Percentiles rank a stretch among this genome's conserved stretches.
These are phyloP conservation scores for Ligustrum vulgare DNA, from an alignment of 257 asterid genomes.

Conservation along the genomic window DNA sequence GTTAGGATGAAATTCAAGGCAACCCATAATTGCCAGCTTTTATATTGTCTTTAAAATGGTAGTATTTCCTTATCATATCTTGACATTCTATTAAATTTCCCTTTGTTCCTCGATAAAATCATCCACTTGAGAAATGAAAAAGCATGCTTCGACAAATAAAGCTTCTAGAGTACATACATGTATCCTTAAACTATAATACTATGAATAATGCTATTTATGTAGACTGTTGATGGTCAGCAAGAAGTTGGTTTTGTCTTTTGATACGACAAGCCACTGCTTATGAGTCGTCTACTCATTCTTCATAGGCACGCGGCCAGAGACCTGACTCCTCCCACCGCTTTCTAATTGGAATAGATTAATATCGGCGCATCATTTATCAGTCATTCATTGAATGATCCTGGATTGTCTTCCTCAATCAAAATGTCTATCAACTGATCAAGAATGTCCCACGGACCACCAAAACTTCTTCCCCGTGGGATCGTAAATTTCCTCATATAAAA, in stretches of 20 bases:
- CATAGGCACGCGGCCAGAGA: no score
- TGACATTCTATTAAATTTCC: background rate
- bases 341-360: no score
- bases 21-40: background rate
- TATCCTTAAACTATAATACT: background rate
- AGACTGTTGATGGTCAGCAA: background rate
- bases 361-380: no score
- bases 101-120: background rate
- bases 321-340: no score
- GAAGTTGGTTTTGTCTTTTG: conserved; percentile 19
- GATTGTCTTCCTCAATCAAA: no score
- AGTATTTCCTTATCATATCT: conserved; percentile 4
- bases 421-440: background rate
- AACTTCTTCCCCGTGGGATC: conserved; percentile 36
- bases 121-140: conserved; percentile 10
- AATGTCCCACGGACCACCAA: conserved; percentile 28
- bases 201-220: no score
- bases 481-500: conserved; percentile 31
- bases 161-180: background rate
- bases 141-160: background rate
- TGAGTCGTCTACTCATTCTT: no score
- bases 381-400: no score
- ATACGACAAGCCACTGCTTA: background rate
- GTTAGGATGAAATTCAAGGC: conserved; percentile 1
- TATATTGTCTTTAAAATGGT: conserved; percentile 14